A percentile compares a stretch with the other conserved stretches of the same genome.
These are phyloP conservation scores for Clathrus columnatus DNA, from an alignment of 768 basidiomycete species.

Conservation along the genomic window DNA sequence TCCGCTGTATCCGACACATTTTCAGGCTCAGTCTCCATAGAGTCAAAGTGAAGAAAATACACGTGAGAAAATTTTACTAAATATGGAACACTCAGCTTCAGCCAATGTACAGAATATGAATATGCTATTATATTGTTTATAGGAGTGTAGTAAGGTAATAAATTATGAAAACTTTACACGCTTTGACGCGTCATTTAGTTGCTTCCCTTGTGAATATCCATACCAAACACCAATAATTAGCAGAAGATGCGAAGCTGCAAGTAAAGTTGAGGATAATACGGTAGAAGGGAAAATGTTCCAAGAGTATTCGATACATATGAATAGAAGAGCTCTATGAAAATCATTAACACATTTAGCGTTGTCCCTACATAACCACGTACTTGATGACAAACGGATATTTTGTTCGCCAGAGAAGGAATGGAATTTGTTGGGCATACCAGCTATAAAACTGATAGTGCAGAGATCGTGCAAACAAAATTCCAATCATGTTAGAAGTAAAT, in stretches of 20 bases:
- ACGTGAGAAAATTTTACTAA: too few species aligned
- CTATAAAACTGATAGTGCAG: slow-evolving; percentile 98
- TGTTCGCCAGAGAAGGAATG: slow-evolving; percentile 73
- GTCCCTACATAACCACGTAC: slow-evolving; percentile 32
- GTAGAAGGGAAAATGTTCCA: slow-evolving; percentile 91
- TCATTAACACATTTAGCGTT: slow-evolving; percentile 8
- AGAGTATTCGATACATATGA: slow-evolving; percentile 65
- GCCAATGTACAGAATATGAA: too few species aligned
- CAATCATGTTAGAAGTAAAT: slow-evolving; percentile 87
- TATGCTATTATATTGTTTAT: too few species aligned
- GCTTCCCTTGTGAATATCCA: slow-evolving; percentile 31
- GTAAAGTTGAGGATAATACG: slow-evolving; percentile 44
- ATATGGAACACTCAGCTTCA: too few species aligned
- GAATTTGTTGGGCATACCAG: slow-evolving; percentile 91
- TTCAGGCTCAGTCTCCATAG: slow-evolving; percentile 60
- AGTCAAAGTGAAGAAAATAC: too few species aligned
- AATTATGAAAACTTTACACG: too few species aligned
- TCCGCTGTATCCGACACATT: slow-evolving; percentile 36
- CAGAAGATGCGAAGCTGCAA: slow-evolving; percentile 42
- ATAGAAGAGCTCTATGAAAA: slow-evolving; percentile 44
- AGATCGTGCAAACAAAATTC: slow-evolving; percentile 86
- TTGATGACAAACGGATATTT: slow-evolving; percentile 51
- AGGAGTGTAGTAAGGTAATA: too few species aligned
- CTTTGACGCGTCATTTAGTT: not conserved
- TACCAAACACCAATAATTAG: slow-evolving; percentile 50